Evolutionary conservation across 257 asterid genomes (phyloP).

Genomic region (Solanum tarapatanum): DNA sequence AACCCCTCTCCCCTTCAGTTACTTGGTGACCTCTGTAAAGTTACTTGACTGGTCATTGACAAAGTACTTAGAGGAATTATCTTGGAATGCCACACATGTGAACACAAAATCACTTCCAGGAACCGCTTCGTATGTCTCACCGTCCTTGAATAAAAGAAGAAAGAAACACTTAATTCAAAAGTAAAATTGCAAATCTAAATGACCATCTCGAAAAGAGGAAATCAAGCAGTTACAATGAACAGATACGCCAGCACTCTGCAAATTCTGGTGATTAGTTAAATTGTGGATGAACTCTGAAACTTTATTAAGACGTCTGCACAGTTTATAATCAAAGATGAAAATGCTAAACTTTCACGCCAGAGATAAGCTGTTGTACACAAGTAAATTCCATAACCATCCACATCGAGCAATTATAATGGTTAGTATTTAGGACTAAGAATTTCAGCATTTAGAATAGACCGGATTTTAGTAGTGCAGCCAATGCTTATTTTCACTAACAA

Average conservation of each 20-base stretch:
- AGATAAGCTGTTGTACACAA: no score
- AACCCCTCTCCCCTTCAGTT: conserved; percentile 83
- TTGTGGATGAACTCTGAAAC: conserved; percentile 95
- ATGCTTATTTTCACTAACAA: neutral
- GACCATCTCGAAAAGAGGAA: neutral
- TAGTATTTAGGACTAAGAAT: no score
- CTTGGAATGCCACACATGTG: conserved; percentile 76
- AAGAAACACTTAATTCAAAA: neutral
- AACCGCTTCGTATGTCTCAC: conserved; percentile 60
- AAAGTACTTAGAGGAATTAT: conserved; percentile 83
- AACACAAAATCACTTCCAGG: conserved; percentile 77
- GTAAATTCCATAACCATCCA: no score
- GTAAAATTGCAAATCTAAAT: neutral
- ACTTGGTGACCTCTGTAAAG: conserved; percentile 88
- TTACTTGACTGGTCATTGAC: conserved; percentile 63
- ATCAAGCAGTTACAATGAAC: conserved; percentile 56
- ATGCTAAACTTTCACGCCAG: no score
- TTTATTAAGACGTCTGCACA: conserved; percentile 83
- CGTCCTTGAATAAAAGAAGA: conserved; percentile 31
- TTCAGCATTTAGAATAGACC: no score
- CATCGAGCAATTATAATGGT: no score
- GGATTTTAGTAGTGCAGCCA: no score
- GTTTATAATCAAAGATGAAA: neutral
- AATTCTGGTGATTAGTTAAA: conserved; percentile 87
- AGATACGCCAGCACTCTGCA: conserved; percentile 90